Conservation (phyloP, 2,329 filamentous ascomycete genomes). For the Periconia sp. region DNA sequence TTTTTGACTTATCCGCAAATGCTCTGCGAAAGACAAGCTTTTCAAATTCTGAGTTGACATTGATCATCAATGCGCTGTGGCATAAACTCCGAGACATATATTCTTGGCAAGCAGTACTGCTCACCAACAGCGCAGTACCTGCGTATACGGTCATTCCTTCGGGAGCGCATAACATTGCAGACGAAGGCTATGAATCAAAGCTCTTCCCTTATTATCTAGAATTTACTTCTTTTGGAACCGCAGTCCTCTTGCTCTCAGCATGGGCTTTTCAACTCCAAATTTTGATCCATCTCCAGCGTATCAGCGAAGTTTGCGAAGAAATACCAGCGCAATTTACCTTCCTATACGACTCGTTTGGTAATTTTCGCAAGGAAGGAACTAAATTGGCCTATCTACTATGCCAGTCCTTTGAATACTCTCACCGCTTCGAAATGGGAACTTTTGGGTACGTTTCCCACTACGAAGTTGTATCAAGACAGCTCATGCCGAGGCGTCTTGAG, state of each 20-base stretch:
- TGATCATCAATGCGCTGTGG: not conserved
- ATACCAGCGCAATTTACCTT: not conserved
- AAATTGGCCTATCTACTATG: not conserved
- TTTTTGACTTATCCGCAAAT: not conserved
- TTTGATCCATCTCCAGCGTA: not conserved
- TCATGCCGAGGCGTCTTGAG: no score
- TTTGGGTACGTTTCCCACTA: no score
- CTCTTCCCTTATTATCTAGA: not conserved
- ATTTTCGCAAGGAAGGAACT: not conserved
- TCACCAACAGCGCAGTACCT: not conserved
- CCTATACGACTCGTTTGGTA: no score
- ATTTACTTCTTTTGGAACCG: not conserved
- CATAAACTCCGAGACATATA: not conserved
- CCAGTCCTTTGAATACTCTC: not conserved
- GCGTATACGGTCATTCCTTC: not conserved
- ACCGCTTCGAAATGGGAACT: not conserved
- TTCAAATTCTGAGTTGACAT: not conserved
- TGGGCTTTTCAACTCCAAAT: not conserved
- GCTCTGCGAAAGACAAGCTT: not conserved
- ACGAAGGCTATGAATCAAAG: not conserved
- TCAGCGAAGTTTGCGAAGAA: not conserved
- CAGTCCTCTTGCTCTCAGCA: not conserved
- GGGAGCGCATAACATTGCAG: not conserved
- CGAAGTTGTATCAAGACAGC: no score
- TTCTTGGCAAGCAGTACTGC: not conserved